Evolutionary conservation across 2,329 filamentous ascomycete species (phyloP).

Genomic region (Arachnopeziza araneosa): DNA sequence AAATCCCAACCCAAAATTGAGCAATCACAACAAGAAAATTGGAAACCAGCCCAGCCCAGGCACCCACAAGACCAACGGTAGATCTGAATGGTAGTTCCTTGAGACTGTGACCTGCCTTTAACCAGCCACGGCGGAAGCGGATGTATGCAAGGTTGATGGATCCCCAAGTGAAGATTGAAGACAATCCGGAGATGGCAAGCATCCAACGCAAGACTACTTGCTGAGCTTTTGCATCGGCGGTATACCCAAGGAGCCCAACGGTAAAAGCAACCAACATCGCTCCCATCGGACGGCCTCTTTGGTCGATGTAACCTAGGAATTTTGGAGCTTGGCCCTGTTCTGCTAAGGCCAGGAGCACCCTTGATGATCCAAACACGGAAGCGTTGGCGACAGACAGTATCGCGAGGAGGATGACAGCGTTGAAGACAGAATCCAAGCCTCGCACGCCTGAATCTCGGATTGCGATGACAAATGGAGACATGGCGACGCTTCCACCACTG

Average conservation of each 20-base stretch:
- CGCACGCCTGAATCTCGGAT: conserved; percentile 79
- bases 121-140: conserved; percentile 82
- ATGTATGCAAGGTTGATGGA: conserved; percentile 90
- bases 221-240: conserved; percentile 55
- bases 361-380: conserved; percentile 83
- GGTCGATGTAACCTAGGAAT: conserved; percentile 75
- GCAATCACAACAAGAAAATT: conserved; percentile 72
- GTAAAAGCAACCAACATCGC: conserved; percentile 63
- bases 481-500: conserved; percentile 54
- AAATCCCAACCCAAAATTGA: conserved; percentile 85
- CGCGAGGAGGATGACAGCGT: conserved; percentile 86
- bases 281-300: conserved; percentile 70
- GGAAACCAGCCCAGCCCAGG: conserved; percentile 71
- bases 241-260: conserved; percentile 71
- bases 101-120: conserved; percentile 59
- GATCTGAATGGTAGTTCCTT: conserved; percentile 76
- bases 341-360: conserved; percentile 82
- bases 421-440: conserved; percentile 83
- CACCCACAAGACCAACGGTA: conserved; percentile 73
- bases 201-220: conserved; percentile 72
- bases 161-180: conserved; percentile 72
- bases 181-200: conserved; percentile 66
- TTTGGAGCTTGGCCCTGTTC: conserved; percentile 80
- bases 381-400: conserved; percentile 90
- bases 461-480: conserved; percentile 90